A percentile compares a stretch with the other conserved stretches of the same genome.
Evolutionary conservation across 805 yeast species (phyloP).

Genomic region (Lipomyces yamadae): DNA sequence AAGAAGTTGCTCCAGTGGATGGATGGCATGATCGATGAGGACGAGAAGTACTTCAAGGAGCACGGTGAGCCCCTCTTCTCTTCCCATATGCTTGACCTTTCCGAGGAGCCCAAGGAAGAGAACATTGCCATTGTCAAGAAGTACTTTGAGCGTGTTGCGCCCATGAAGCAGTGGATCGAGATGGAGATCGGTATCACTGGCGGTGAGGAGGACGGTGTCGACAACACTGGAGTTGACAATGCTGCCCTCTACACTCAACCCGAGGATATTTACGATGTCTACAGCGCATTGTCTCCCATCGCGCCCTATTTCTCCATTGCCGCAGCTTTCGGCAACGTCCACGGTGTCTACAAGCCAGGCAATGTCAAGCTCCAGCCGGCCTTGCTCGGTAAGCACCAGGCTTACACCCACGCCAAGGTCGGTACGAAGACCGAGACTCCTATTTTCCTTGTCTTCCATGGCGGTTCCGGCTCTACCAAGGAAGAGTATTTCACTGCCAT

Average conservation of each 20-base stretch:
- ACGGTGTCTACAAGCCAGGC: conserved; percentile 99
- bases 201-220: conserved; percentile 99
- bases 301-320: conserved; percentile 99
- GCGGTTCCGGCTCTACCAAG: conserved; percentile 98
- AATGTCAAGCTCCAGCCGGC: conserved; percentile 92
- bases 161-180: conserved; percentile 96
- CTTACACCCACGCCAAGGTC: conserved; percentile 73
- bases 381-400: conserved; percentile 94
- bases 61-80: conserved; percentile 97
- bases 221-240: conserved; percentile 91
- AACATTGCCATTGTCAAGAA: conserved; percentile 92
- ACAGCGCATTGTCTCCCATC: conserved; percentile 86
- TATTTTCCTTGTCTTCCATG: conserved; percentile 98
- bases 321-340: conserved; percentile 99
- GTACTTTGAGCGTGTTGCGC: conserved; percentile 92
- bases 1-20: conserved; percentile 97
- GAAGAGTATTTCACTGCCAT: conserved; percentile 91
- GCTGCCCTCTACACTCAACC: conserved; percentile 91
- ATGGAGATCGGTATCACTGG: conserved; percentile 99
- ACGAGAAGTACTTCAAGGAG: conserved; percentile 83
- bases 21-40: conserved; percentile 97
- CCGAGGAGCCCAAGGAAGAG: conserved; percentile 95
- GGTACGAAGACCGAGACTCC: conserved; percentile 64
- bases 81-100: conserved; percentile 97
- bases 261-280: conserved; percentile 89